Percentiles rank a stretch among this genome's conserved stretches.
phyloP scores from a whole-genome alignment of 768 basidiomycete genomes.

The Suillus bovinus region DNA sequence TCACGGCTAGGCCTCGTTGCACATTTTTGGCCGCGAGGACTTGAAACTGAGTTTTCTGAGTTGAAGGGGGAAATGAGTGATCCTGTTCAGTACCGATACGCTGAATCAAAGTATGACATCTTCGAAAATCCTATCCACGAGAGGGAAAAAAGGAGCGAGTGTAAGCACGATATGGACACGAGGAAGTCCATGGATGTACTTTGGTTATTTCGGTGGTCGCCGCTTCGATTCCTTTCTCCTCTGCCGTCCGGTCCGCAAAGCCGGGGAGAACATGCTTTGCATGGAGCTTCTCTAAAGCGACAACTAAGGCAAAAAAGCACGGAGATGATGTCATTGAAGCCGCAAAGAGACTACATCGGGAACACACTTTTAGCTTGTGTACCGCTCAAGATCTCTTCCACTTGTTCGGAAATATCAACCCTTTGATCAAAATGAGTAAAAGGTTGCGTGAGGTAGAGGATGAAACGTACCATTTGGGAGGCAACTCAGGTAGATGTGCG shows the following conservation, averaged over 20 bases:
- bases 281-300: conserved; percentile 90
- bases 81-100: conserved; percentile 60
- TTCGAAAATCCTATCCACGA: conserved; percentile 37
- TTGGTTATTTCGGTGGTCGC: conserved; percentile 87
- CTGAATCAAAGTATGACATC: conserved; percentile 55
- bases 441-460: neutral
- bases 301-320: conserved; percentile 53
- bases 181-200: conserved; percentile 43
- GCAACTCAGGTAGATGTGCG: conserved; percentile 57
- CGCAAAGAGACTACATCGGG: conserved; percentile 13
- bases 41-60: conserved; percentile 49
- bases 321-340: conserved; percentile 9
- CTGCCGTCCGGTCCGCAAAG: conserved; percentile 90
- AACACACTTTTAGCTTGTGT: conserved; percentile 78
- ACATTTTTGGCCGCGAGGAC: conserved; percentile 85
- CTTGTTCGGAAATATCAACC: conserved; percentile 92
- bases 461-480: conserved; percentile 84
- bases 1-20: conserved; percentile 93
- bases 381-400: conserved; percentile 72
- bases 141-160: conserved; percentile 14
- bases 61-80: conserved; percentile 64
- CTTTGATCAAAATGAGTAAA: conserved; percentile 40
- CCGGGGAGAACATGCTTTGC: conserved; percentile 96
- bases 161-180: conserved; percentile 12
- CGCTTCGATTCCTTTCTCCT: conserved; percentile 91